Percentiles rank a stretch among this genome's conserved stretches.
These are phyloP conservation scores for Apiospora marii DNA, from an alignment of 2,329 filamentous ascomycete species.

Conservation along the genomic window DNA sequence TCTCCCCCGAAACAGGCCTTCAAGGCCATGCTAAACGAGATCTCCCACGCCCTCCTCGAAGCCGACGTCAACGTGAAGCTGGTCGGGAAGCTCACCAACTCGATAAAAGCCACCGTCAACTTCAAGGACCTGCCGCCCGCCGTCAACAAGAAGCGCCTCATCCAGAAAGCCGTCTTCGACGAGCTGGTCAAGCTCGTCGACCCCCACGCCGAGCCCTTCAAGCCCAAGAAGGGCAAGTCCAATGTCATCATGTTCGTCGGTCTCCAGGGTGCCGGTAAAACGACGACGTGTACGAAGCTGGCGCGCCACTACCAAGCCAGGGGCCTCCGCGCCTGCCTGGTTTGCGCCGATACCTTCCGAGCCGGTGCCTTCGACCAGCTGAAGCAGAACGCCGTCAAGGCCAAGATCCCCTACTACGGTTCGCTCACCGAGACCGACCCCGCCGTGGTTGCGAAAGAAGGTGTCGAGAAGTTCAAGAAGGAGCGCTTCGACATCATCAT, in stretches of 20 bases:
- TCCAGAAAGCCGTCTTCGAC: constrained; percentile 97
- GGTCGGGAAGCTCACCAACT: constrained; percentile 89
- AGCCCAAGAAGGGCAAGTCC: constrained; percentile 92
- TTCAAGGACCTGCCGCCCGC: constrained; percentile 91
- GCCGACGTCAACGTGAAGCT: constrained; percentile 97
- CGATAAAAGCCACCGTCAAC: constrained; percentile 89
- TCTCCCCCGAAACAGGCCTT: constrained; percentile 70
- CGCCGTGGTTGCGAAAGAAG: constrained; percentile 89
- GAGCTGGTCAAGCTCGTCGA: constrained; percentile 96
- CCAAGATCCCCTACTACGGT: constrained; percentile 98
- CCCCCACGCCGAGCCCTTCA: constrained; percentile 93
- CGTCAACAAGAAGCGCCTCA: constrained; percentile 97
- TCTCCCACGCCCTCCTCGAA: constrained; percentile 92
- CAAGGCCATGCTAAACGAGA: constrained; percentile 98
- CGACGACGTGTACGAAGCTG: constrained; percentile 96
- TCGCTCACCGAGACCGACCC: constrained; percentile 96
- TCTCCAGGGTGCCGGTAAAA: constrained; percentile 96
- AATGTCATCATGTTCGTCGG: constrained; percentile 99
- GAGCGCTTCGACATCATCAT: constrained; percentile 98
- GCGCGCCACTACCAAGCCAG: constrained; percentile 93
- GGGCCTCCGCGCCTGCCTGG: constrained; percentile 90
- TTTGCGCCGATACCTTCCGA: constrained; percentile 98
- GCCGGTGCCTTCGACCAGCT: constrained; percentile 98
- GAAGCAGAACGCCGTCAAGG: constrained; percentile 98
- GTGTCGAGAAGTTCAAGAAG: constrained; percentile 99